Base-by-base conservation (phyloP, 2,329 filamentous ascomycete species). In the Fusarium lyarnte region DNA sequence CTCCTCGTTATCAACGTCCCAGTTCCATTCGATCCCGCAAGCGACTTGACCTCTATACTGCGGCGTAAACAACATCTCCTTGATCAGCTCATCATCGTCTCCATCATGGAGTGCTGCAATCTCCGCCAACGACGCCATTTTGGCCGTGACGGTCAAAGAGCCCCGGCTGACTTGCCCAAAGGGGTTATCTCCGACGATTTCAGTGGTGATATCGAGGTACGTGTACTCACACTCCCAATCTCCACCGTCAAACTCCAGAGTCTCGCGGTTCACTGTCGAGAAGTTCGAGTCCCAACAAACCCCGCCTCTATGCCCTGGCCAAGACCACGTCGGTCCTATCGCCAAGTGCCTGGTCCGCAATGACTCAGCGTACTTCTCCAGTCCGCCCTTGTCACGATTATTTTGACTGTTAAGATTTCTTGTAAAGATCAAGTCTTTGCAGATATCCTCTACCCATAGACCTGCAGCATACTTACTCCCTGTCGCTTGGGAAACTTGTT, bases 81-180 rank as follows among this genome's bases (percentile, higher is more conserved):
- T n/a, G 0, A n/a, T 8, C 5, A 47, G 14, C 0, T n/a, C 21
- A 17, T 8, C 27, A 12, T 29, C 13, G 0, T 17, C 27, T n/a
- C 6, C 6, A 0, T 47, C 19, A 0, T 17, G 2, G 2, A 4
- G 12, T 29, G 19, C 25, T 46, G 43, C 12, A 1, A 46, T 29
- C 3, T 46, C 25, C 2, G 8, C 3, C 12, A 46, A 21, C 21
- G 25, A 46, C 6, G 25, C 4, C 25, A 29, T 21, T 16, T 21
- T 46, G 1, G 43, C 10, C 4, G 43, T 46, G 8, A 46, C 19
- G 3, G 43, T 12, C 3, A 46, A 21, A 7, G 19, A 5, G 3
- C 43, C 43, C 8, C 12, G 19, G 12, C 8, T 29, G 3, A 11
- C 25, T 46, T 46, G 25, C 2, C 43, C 43, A 21, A 46, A 46